A percentile compares a stretch with the other conserved stretches of the same genome.
Evolutionary conservation across 148 eudicot species (phyloP).

Genomic region (Cornus controversa): DNA sequence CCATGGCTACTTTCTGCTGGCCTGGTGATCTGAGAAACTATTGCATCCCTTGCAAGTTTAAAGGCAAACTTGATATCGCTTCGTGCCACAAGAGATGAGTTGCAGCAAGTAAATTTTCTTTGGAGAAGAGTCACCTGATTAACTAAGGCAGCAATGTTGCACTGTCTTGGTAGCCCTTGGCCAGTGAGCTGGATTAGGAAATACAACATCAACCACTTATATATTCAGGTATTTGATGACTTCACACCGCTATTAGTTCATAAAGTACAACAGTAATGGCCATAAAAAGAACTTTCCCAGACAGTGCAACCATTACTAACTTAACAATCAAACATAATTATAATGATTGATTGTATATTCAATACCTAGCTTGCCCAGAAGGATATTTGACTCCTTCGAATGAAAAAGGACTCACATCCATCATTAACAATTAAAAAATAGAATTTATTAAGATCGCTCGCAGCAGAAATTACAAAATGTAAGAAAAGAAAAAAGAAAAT

Average conservation of each 20-base stretch:
- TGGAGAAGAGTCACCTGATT: constrained; percentile 35
- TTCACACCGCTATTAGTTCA: not conserved
- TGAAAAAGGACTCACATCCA: too few relatives aligned
- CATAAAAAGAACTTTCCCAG: not conserved
- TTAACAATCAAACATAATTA: too few relatives aligned
- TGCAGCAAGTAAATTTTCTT: constrained; percentile 34
- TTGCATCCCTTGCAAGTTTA: constrained; percentile 64
- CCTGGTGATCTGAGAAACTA: constrained; percentile 31
- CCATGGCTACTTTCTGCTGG: constrained; percentile 16
- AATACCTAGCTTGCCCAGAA: too few relatives aligned
- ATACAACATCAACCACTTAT: not conserved
- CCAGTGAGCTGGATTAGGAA: constrained; percentile 45
- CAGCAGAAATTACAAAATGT: not conserved
- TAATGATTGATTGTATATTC: too few relatives aligned
- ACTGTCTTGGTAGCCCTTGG: constrained; percentile 27
- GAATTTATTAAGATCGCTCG: too few relatives aligned
- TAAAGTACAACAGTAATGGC: not conserved
- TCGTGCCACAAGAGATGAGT: constrained; percentile 27
- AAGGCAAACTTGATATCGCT: constrained; percentile 45
- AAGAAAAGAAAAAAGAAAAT: not conserved
- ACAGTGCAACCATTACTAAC: not conserved
- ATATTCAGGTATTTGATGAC: not conserved
- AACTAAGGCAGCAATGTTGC: constrained; percentile 32
- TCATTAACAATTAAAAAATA: too few relatives aligned
- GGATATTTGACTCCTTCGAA: too few relatives aligned